These are phyloP conservation scores for Boletus subparvulus DNA, from an alignment of 768 basidiomycete genomes.

Conservation along the genomic window DNA sequence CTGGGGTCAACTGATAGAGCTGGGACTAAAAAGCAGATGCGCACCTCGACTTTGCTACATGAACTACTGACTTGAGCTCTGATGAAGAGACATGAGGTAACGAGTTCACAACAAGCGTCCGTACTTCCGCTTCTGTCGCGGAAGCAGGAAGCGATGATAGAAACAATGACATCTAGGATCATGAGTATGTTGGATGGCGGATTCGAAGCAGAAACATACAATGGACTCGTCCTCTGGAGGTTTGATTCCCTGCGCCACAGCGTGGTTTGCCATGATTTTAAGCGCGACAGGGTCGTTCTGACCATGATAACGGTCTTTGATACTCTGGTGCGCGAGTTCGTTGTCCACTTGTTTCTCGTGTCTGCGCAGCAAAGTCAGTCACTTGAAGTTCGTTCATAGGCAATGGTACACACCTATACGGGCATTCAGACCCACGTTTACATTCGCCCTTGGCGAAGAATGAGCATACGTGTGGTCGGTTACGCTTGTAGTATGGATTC, in stretches of 20 bases:
- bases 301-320: constrained; percentile 93
- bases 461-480: constrained; percentile 89
- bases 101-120: constrained; percentile 67
- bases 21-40: constrained; percentile 7
- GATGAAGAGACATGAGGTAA: constrained; percentile 61
- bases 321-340: constrained; percentile 86
- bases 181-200: constrained; percentile 1
- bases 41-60: constrained; percentile 78
- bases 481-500: constrained; percentile 97
- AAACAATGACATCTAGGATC: constrained; percentile 76
- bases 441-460: constrained; percentile 97
- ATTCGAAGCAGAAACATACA: constrained; percentile 47
- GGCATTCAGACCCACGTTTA: constrained; percentile 87
- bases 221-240: constrained; percentile 87
- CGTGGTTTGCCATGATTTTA: constrained; percentile 81
- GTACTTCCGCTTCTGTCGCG: constrained; percentile 72
- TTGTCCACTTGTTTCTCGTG: constrained; percentile 88
- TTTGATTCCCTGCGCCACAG: constrained; percentile 77
- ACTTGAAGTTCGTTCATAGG: neutral
- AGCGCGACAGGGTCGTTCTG: constrained; percentile 90
- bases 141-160: constrained; percentile 69
- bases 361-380: constrained; percentile 37
- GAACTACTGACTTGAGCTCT: constrained; percentile 79
- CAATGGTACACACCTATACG: constrained; percentile 59
- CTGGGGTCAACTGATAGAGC: neutral